A percentile compares a stretch with the other conserved stretches of the same genome.
These are phyloP conservation scores for Mollisia scopiformis DNA, from an alignment of 2,329 filamentous ascomycete species.

Conservation along the genomic window DNA sequence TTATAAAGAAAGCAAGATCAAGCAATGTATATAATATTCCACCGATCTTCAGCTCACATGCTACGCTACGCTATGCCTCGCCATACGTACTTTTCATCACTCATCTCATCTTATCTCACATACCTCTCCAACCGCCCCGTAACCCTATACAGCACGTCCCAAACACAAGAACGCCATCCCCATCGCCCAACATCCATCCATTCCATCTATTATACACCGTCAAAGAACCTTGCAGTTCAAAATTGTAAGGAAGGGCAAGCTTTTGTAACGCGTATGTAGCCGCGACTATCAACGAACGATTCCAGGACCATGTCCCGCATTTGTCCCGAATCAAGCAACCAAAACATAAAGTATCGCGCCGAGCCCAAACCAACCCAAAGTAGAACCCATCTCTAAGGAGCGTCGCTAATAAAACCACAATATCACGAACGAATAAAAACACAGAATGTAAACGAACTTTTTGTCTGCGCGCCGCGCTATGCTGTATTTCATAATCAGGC, in stretches of 20 bases:
- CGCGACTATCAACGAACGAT: not conserved
- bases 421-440: not conserved
- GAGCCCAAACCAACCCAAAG: not conserved
- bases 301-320: not conserved
- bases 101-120: not conserved
- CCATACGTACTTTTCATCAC: not conserved
- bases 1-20: not conserved
- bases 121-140: not conserved
- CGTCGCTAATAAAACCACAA: not conserved
- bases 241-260: not conserved
- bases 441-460: not conserved
- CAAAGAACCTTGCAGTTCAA: not conserved
- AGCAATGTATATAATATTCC: slow-evolving; percentile 2
- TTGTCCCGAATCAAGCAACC: not conserved
- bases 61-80: not conserved
- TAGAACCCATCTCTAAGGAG: not conserved
- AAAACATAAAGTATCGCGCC: not conserved
- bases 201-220: slow-evolving; percentile 1
- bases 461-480: not conserved
- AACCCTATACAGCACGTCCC: not conserved
- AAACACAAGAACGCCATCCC: not conserved
- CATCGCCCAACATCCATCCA: not conserved
- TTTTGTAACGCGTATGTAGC: not conserved
- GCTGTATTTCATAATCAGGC: not conserved
- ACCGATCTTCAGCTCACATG: not conserved